Evolutionary conservation across 2,329 filamentous ascomycete species (phyloP), one percentile per base, ranked within the genome.

Genomic region (Aspergillus aculeatinus): DNA sequence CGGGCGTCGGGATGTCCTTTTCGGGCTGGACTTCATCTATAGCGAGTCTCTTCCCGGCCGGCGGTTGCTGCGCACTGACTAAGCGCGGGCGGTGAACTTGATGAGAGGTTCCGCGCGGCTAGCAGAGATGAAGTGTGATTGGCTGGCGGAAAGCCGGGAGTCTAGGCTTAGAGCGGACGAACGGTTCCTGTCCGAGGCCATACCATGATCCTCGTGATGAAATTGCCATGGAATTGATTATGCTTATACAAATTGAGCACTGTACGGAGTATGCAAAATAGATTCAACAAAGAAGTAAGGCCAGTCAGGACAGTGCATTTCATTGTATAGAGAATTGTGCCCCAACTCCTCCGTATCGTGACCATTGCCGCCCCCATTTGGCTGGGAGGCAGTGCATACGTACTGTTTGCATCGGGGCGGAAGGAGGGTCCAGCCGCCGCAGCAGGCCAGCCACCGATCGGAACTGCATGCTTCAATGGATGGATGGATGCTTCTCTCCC

Each of bases 61-160:
- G 62, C 60, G 62, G 50, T 39, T 51, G 25, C 47, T 35, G 19
- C 7, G 16, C 29, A 5, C 42, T 48, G 44, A 10, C 42, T 35
- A 48, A 55, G 53, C 53, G 42, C 53, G 50, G 27, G 52, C 52
- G 56, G 56, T 47, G 53, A 29, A 9, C 7, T 29, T 3, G 0
- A 3, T 29, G 9, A 29, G 53, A 5, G 10, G 23, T 59, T 25
- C 35, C 62, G 62, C 60, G 64, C 64, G 62, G 29, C 10, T 62
- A 51, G 11, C 6, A 21, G 4, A 7, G 14, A 19, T 2, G 19
- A 33, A 10, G 14, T 51, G 21, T 60, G 33, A 64, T 65, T 65
- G 65, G 63, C 7, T 54, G 33, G 21, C 19, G 11, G 23, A 48
- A 11, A 12, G 27, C 53, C 54, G 2, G 19, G 31, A 11, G 23